Evolutionary conservation across 2,329 filamentous ascomycete genomes (phyloP), one percentile per base, ranked within the genome.

Genomic region (Aspergillus quadricinctus): DNA sequence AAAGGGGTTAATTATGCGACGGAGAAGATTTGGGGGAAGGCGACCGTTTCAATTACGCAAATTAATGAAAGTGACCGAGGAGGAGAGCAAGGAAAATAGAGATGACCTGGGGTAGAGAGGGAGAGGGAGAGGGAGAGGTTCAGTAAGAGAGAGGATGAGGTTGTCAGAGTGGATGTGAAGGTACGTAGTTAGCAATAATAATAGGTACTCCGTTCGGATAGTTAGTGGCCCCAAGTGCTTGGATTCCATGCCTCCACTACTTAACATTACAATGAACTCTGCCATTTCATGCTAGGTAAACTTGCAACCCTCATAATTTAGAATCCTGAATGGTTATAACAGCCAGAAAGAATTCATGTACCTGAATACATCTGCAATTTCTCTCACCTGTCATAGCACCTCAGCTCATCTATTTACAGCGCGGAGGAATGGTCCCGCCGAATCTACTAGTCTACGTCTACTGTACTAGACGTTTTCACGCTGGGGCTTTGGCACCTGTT

Each of bases 101-200:
- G 49, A 48, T 55, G 53, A 31, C 49, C 49, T 21, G 52, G 40
- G 17, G 45, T 48, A 9, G n/a, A 50, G 17, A 53, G 46, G 55
- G 48, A 43, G 55, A 53, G 46, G 55, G 48, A 43, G 55, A 35
- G 49, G 48, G 45, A 31, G 52, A 56, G 48, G 40, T 35, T 49
- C 65, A 46, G 40, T 55, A 50, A 61, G 35, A 57, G 31, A 52
- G 57, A 56, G 55, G 51, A 58, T 59, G 55, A 55, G 31, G 31
- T 37, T 37, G 58, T 62, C 52, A 65, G 48, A 25, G 25, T n/a
- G 23, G 27, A 23, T 23, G 25, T n/a, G 48, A 49, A n/a, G 17
- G 23, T 50, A 31, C 28, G 27, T 50, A 50, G 48, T 19, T 49
- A 49, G 48, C 11, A 49, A 27, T n/a, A n/a, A n/a, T n/a, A n/a